Base-by-base conservation (phyloP, 2,329 filamentous ascomycete genomes). In the Mycogone perniciosa region DNA sequence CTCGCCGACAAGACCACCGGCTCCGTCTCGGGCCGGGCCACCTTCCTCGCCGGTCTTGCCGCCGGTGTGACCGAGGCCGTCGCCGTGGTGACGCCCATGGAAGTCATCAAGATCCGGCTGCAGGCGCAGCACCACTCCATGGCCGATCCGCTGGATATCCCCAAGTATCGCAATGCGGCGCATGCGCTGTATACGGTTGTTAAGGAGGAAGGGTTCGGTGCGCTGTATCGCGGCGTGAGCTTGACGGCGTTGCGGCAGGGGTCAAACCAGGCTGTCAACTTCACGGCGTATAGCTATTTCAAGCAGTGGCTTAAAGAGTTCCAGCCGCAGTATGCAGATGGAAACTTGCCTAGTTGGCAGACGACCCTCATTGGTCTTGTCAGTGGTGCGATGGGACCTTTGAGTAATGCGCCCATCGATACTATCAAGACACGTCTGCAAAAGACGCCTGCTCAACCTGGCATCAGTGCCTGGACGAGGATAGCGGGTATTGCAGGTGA, bases 41-140 rank as follows among this genome's bases (percentile, higher is more conserved):
- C 89, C 40, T 81, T 82, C 62, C 1, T 76, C 5, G 89, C 93
- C 61, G 93, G 93, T 65, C 84, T 99, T 42, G 82, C 88, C 27
- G 93, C 93, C 29, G 93, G 93, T 71, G 84, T 99, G 13, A 97
- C 93, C 20, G 93, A 99, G 79, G 93, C 93, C 57, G 92, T 99
- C 41, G 86, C 88, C 44, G 89, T 99, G 46, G 93, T 99, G 51
- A 96, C 91, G 31, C 93, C 93, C 5, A 99, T 99, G 93, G 93
- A 99, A 75, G 93, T 99, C 55, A 83, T 99, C 72, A 99, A 99
- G 81, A 99, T 99, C 67, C 88, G 93, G 44, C 81, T 99, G 60
- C 93, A 99, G 77, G 92, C 92, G 4, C 93, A 99, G 74, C 89
- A 96, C 75, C 93, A 99, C 81, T 89, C 84, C 67, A 93, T 99